phyloP scores from a whole-genome alignment of 106 monocot genomes.

The Allium cepa region DNA sequence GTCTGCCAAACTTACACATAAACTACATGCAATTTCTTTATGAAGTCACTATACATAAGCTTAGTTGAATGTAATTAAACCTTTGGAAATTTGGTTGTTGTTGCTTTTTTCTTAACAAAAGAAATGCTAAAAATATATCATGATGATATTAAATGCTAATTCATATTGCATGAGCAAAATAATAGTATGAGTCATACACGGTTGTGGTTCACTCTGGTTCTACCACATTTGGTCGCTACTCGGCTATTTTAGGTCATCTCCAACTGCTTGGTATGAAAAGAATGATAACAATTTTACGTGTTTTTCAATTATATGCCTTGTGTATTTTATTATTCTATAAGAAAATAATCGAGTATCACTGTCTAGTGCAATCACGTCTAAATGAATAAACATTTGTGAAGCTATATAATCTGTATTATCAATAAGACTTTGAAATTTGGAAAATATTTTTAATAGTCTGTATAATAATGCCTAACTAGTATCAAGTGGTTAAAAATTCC shows the following conservation, averaged over 20 bases:
- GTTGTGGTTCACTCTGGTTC: slow-evolving; percentile 51
- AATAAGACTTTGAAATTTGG: not conserved
- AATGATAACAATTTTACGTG: slow-evolving; percentile 25
- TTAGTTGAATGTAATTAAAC: no score
- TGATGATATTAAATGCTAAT: no score
- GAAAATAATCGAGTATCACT: not conserved
- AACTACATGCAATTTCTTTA: not conserved
- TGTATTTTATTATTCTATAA: not conserved
- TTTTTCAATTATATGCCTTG: not conserved
- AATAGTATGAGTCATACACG: slow-evolving; percentile 51
- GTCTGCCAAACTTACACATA: not conserved
- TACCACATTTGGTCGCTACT: slow-evolving; percentile 41
- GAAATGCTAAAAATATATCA: no score
- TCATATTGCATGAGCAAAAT: slow-evolving; percentile 24
- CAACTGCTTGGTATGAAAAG: slow-evolving; percentile 36
- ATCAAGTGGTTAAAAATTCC: no score
- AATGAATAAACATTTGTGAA: not conserved
- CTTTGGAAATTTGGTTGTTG: no score
- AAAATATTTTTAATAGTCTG: not conserved
- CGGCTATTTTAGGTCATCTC: slow-evolving; percentile 42
- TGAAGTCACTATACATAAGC: not conserved
- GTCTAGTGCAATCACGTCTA: no score
- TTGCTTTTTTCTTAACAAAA: no score
- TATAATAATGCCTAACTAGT: not conserved
- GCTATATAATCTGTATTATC: not conserved